Conservation (phyloP, 106 monocot genomes). For the Dendrobium nobile region DNA sequence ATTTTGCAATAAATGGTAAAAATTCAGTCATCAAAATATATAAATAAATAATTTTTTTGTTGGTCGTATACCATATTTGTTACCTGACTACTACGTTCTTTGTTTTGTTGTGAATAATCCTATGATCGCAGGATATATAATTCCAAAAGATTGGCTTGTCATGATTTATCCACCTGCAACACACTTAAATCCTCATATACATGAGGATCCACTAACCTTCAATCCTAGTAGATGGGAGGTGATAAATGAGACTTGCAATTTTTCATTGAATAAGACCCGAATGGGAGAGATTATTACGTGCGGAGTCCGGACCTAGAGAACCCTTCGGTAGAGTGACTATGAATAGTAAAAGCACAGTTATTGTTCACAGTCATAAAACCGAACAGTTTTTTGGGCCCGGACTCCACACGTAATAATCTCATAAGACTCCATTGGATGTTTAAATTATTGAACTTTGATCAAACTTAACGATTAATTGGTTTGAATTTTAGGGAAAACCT, state of each 20-base stretch:
- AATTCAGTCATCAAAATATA: too few relatives aligned
- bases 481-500: conserved; percentile 12
- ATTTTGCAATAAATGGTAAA: conserved; percentile 38
- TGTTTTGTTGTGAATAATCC: not conserved
- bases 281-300: too few relatives aligned
- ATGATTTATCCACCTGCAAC: conserved; percentile 47
- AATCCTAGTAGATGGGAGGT: conserved; percentile 55
- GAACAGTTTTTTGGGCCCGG: too few relatives aligned
- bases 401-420: too few relatives aligned
- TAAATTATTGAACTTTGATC: too few relatives aligned
- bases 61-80: not conserved
- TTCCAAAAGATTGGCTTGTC: conserved; percentile 42
- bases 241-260: not conserved
- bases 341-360: too few relatives aligned
- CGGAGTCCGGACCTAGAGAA: too few relatives aligned
- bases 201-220: conserved; percentile 43
- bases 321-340: too few relatives aligned
- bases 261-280: not conserved
- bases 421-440: too few relatives aligned
- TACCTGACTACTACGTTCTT: not conserved
- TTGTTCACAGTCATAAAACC: too few relatives aligned
- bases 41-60: too few relatives aligned
- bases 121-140: conserved; percentile 27
- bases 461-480: too few relatives aligned
- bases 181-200: conserved; percentile 46